Conservation (phyloP, 2,329 filamentous ascomycete genomes). For the Fusarium abutilonis region DNA sequence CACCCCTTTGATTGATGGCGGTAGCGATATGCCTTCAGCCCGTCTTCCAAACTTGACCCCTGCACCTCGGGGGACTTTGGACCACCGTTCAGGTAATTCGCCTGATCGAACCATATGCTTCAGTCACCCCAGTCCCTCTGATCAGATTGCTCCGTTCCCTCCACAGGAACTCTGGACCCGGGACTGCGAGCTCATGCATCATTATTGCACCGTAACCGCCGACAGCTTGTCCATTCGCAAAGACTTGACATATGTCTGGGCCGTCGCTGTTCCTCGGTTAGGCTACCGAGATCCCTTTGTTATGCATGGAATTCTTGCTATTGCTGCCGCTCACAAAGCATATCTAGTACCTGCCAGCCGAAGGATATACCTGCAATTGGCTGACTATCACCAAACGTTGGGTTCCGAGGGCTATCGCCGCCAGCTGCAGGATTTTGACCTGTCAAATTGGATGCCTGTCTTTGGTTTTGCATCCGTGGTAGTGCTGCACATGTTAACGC, state of each 20-base stretch:
- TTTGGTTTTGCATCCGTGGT: conserved; percentile 56
- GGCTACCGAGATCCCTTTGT: conserved; percentile 45
- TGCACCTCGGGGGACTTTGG: conserved; percentile 23
- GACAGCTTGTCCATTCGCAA: conserved; percentile 35
- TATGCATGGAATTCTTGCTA: conserved; percentile 46
- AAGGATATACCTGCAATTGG: conserved; percentile 42
- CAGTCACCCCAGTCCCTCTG: conserved; percentile 22
- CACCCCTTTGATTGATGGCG: conserved; percentile 1
- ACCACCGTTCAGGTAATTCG: conserved; percentile 11
- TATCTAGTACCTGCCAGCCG: conserved; percentile 43
- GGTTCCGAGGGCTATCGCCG: conserved; percentile 46
- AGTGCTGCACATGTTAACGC: conserved; percentile 45
- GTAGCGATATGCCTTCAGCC: neutral
- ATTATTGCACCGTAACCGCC: conserved; percentile 45
- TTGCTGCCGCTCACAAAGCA: conserved; percentile 48
- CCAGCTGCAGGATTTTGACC: conserved; percentile 29
- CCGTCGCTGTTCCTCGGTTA: conserved; percentile 40
- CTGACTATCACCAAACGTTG: conserved; percentile 46
- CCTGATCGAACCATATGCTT: conserved; percentile 8
- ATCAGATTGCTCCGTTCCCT: conserved; percentile 41
- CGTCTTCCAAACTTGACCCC: conserved; percentile 30
- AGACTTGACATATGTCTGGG: conserved; percentile 45
- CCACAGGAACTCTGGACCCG: conserved; percentile 37
- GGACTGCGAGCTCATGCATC: conserved; percentile 48
- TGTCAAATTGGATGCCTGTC: conserved; percentile 45